Base-by-base conservation (phyloP, 495 filamentous ascomycete genomes). In the Parathielavia appendiculata region DNA sequence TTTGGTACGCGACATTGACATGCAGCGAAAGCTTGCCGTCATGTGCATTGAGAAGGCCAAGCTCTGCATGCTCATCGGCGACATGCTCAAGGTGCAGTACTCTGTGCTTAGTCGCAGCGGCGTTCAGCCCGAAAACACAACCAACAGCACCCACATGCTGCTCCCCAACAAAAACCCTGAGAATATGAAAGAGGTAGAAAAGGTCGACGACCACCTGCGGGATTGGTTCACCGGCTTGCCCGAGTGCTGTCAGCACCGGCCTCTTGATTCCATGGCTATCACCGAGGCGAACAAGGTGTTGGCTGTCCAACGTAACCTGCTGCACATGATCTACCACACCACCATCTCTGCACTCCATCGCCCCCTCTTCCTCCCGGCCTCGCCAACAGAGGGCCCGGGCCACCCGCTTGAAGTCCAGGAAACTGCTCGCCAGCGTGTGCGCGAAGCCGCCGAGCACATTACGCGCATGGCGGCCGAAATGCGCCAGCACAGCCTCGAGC, bases 1-100 rank as follows among this genome's bases (percentile, higher is more conserved):
- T n/a, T 61, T 90, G 22, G 68, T 86, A 34, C 78, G 81, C 40
- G 84, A 89, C 64, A 70, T 79, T 16, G 77, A 73, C 48, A 82
- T 85, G 66, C 89, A 93, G 71, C 79, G 80, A 47, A 77, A 90
- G 67, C 76, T 95, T 44, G 91, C 90, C 4, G 71, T 85, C 56
- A 87, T 95, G 87, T 95, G 90, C 72, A 89, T 96, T 62, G 86
- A 90, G 57, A 95, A 95, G 73, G 87, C 90, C 4, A 92, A 90
- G 71, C 81, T 96, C n/a, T 92, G 88, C 66, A 78, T 91, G 36
- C 86, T 84, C 69, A 87, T 96, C 71, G 88, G 86, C 70, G 85
- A 89, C 65, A 90, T 96, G 53, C 76, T 96, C 39, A 83, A 84
- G 20, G 84, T 87, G 16, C 91, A 95, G 66, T 96, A 96, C 69